Base-by-base conservation (phyloP, 768 basidiomycete species). In the Leccinum pellstonianum region DNA sequence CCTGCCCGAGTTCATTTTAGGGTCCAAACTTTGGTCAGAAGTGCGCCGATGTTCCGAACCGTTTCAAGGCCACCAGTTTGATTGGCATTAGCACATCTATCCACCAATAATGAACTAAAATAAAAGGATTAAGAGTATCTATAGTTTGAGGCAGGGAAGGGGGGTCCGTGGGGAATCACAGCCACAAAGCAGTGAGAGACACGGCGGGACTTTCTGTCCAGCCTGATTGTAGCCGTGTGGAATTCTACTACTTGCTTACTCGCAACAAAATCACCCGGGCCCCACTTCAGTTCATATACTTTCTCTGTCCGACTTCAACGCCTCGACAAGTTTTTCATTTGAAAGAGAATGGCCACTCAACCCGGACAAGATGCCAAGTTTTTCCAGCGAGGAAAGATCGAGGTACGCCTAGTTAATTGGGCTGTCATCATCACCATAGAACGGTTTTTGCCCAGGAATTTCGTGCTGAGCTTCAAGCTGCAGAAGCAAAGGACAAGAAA, bases 401-500 rank as follows among this genome's bases (percentile, higher is more conserved):
- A 93, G 84, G 91, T 91, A 67, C 59, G 72, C 56, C 38, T 41
- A 5, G 56, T 57, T 57, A 14, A 51, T 55, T 52, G 58, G 48
- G 14, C 19, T 41, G 51, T 25, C 23, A 52, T 19, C 53, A 60
- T 63, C 67, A 48, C 49, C 53, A 29, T 59, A 66, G 55, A 61
- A 17, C 62, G 63, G 19, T 54, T 46, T 58, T 66, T 53, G 10
- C 63, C 52, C 68, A 92, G 88, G 93, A 95, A 81, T 91, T 95
- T 70, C 88, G 93, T 56, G 84, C 88, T 63, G 95, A 98, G 73
- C 83, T 97, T 48, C 90, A 92, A 73, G 90, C 91, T 51, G 90
- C 92, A 9, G 93, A 94, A 73, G 81, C 88, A 63, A 97, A 97
- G 77, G 97, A 99, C 82, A 99, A 98, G 82, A 96, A 95, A 68